Evolutionary conservation across 345 rosid species (phyloP).

Genomic region (Populus pruinosa): DNA sequence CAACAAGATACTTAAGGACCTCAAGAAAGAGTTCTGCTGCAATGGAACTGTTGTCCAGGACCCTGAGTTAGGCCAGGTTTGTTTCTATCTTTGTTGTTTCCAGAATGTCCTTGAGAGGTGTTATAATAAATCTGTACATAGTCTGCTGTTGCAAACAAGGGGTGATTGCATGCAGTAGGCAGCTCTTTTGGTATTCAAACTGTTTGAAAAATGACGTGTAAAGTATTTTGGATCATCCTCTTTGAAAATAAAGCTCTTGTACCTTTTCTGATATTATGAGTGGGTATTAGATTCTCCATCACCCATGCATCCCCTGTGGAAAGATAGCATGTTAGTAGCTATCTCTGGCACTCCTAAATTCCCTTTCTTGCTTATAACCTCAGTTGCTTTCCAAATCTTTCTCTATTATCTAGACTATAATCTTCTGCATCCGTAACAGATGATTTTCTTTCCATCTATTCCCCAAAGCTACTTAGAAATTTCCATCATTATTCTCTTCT

Average conservation of each 20-base stretch:
- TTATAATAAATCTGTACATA: background rate
- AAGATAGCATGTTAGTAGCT: too few relatives aligned
- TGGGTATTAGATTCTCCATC: background rate
- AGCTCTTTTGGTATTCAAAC: background rate
- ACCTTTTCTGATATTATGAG: background rate
- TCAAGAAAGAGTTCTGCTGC: constrained; percentile 89
- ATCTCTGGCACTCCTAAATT: too few relatives aligned
- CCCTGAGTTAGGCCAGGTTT: constrained; percentile 80
- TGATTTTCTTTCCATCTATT: too few relatives aligned
- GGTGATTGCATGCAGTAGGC: background rate
- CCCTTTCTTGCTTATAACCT: background rate
- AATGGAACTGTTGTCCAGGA: constrained; percentile 93
- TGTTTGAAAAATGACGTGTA: background rate
- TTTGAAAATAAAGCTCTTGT: background rate
- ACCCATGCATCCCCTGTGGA: background rate
- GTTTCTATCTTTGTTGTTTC: background rate
- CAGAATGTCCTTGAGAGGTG: background rate
- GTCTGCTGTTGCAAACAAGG: background rate
- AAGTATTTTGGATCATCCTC: too few relatives aligned
- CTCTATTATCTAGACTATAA: too few relatives aligned
- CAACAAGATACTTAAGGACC: constrained; percentile 81
- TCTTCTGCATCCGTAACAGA: too few relatives aligned
- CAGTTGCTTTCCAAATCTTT: too few relatives aligned
- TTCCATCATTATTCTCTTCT: too few relatives aligned
- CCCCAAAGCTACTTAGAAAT: too few relatives aligned